A percentile compares a stretch with the other conserved stretches of the same genome.
Evolutionary conservation across 768 basidiomycete genomes (phyloP).

Genomic region (Ramaria sp.): DNA sequence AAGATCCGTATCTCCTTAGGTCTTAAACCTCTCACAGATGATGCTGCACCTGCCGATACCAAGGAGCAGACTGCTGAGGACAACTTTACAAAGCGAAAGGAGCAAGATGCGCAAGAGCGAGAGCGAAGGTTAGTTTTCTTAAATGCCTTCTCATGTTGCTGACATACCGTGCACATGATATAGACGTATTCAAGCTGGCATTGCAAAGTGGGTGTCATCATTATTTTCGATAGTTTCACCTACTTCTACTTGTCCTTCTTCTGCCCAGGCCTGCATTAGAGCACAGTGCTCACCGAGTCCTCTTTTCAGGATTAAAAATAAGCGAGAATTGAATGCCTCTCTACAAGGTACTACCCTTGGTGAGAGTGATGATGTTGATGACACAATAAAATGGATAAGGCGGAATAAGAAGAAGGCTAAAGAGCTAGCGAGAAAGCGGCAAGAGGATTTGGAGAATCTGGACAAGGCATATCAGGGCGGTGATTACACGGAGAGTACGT

Average conservation of each 20-base stretch:
- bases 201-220: slow-evolving; percentile 78
- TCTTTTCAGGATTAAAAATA: slow-evolving; percentile 74
- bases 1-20: slow-evolving; percentile 91
- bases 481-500: slow-evolving; percentile 82
- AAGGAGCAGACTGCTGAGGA: slow-evolving; percentile 78
- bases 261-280: slow-evolving; percentile 10
- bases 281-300: slow-evolving; percentile 12
- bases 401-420: slow-evolving; percentile 83
- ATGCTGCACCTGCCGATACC: slow-evolving; percentile 55
- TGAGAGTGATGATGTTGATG: slow-evolving; percentile 70
- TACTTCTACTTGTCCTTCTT: slow-evolving; percentile 36
- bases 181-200: slow-evolving; percentile 61
- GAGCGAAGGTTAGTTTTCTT: slow-evolving; percentile 58
- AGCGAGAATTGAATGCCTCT: slow-evolving; percentile 82
- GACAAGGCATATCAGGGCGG: slow-evolving; percentile 63
- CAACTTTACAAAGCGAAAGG: slow-evolving; percentile 71
- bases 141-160: slow-evolving; percentile 13
- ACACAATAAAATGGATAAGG: slow-evolving; percentile 86
- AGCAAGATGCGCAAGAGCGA: slow-evolving; percentile 56
- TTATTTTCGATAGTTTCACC: slow-evolving; percentile 17
- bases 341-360: slow-evolving; percentile 91
- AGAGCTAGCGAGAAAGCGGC: slow-evolving; percentile 74
- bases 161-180: slow-evolving; percentile 17
- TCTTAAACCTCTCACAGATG: slow-evolving; percentile 86
- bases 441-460: slow-evolving; percentile 74